phyloP scores from a whole-genome alignment of 768 basidiomycete genomes.

The Xerocomellus dryophilus region DNA sequence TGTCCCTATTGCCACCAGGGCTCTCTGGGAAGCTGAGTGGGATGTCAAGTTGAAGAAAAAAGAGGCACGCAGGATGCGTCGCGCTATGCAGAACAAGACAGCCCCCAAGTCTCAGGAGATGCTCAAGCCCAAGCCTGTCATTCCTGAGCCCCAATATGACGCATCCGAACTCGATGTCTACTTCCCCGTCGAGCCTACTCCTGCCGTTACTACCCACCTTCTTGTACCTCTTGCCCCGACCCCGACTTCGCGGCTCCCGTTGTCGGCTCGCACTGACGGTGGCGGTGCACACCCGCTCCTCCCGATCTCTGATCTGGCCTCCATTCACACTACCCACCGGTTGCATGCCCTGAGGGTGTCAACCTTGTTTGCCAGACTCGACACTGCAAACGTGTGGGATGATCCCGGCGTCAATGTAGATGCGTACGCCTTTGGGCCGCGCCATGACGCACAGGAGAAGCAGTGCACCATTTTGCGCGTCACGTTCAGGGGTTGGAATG shows the following conservation, averaged over 20 bases:
- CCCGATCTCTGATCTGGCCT: conserved; percentile 50
- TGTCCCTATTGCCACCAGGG: conserved; percentile 71
- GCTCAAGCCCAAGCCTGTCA: conserved; percentile 19
- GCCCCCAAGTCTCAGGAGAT: conserved; percentile 26
- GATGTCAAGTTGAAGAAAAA: conserved; percentile 55
- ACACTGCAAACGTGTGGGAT: conserved; percentile 64
- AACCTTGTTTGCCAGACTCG: conserved; percentile 67
- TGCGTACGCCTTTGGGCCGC: conserved; percentile 59
- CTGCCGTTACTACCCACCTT: conserved; percentile 57
- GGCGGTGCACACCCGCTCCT: conserved; percentile 39
- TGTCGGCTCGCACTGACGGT: conserved; percentile 33
- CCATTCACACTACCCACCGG: conserved; percentile 50
- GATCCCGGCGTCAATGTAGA: conserved; percentile 46
- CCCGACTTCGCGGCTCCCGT: conserved; percentile 62
- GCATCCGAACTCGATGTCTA: conserved; percentile 56
- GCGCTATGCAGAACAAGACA: conserved; percentile 19
- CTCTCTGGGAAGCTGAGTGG: conserved; percentile 73
- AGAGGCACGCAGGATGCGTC: conserved; percentile 24
- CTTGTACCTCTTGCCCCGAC: conserved; percentile 77
- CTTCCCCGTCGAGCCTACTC: conserved; percentile 43
- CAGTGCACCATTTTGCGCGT: conserved; percentile 67
- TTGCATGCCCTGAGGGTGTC: conserved; percentile 63
- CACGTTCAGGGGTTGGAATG: conserved; percentile 72
- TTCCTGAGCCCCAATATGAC: conserved; percentile 10
- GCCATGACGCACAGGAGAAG: conserved; percentile 35